Evolutionary conservation across 805 yeast species (phyloP), one percentile per base, ranked within the genome.

Genomic region (Candida verbasci): DNA sequence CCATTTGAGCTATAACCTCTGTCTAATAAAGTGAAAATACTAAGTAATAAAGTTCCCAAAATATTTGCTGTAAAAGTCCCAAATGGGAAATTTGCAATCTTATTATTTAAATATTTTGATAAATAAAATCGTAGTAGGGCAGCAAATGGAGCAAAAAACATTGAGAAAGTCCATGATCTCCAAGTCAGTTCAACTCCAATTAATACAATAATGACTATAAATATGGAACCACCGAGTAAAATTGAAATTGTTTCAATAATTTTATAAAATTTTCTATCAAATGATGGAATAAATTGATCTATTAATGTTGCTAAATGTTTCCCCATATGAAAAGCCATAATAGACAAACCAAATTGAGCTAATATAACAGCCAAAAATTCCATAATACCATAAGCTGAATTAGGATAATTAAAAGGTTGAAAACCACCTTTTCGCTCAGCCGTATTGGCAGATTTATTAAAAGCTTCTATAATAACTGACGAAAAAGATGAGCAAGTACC

Each of bases 401-500:
- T 82, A 1, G 85, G 86, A 40, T 57, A 65, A 10, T 39, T 31
- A 46, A 70, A 71, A 7, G 44, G 37, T 8, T 7, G 11, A 9
- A 18, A 5, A 6, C 5, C 24, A n/a, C 16, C 15, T 10, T 10
- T 17, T 18, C 22, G 21, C 4, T 68, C 40, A 6, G 46, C 42
- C 1, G 57, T 54, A 47, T 76, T 67, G 1, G 79, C 66, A 6
- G 82, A 61, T 39, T 61, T 58, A 16, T 65, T 51, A 46, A 80
- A 79, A 2, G 74, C 54, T 43, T 80, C 86, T 5, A 76, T 48
- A 2, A 82, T 62, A 40, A 80, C 60, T 0, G 87, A 64, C 2
- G 95, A 80, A 48, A 85, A 86, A 1, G 95, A 82, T 1, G 95
- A 83, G 27, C 82, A 63, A 0, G 87, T 69, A 0, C 97, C 97